Evolutionary conservation across 345 rosid genomes (phyloP).

Genomic region (Murraya koenigii): DNA sequence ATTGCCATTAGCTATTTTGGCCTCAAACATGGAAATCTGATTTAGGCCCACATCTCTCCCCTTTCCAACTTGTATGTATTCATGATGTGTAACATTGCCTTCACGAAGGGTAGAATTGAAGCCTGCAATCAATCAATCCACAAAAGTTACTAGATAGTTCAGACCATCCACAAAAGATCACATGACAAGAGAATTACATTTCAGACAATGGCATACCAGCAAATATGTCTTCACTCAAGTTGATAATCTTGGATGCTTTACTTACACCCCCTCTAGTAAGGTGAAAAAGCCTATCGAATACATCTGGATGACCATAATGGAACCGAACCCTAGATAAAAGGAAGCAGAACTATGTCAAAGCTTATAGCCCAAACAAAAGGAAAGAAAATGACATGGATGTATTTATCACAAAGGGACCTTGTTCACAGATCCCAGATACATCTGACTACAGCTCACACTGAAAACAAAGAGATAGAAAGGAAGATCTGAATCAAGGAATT

Average conservation of each 20-base stretch:
- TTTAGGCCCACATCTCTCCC: conserved; percentile 99
- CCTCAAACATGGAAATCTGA: conserved; percentile 99
- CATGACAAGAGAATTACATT: conserved; percentile 1
- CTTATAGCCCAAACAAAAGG: not conserved
- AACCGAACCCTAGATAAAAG: conserved; percentile 78
- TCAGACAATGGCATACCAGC: conserved; percentile 56
- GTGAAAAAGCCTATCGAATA: conserved; percentile 97
- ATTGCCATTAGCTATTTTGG: conserved; percentile 96
- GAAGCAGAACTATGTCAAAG: not conserved
- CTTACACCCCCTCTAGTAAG: conserved; percentile 98
- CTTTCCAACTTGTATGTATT: conserved; percentile 98
- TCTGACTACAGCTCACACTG: not conserved
- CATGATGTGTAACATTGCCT: conserved; percentile 99
- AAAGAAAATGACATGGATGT: not conserved
- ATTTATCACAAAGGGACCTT: not conserved
- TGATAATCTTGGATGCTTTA: conserved; percentile 96
- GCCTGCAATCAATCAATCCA: conserved; percentile 44
- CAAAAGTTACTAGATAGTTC: not conserved
- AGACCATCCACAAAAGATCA: conserved; percentile 12
- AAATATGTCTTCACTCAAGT: conserved; percentile 97
- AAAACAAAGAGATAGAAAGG: not conserved
- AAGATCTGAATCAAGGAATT: not conserved
- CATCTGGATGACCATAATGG: conserved; percentile 99
- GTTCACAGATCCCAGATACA: not conserved
- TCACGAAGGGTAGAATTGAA: conserved; percentile 98